Evolutionary conservation across 2,329 filamentous ascomycete genomes (phyloP), one percentile per base, ranked within the genome.

Genomic region (Pseudopithomyces maydicus): DNA sequence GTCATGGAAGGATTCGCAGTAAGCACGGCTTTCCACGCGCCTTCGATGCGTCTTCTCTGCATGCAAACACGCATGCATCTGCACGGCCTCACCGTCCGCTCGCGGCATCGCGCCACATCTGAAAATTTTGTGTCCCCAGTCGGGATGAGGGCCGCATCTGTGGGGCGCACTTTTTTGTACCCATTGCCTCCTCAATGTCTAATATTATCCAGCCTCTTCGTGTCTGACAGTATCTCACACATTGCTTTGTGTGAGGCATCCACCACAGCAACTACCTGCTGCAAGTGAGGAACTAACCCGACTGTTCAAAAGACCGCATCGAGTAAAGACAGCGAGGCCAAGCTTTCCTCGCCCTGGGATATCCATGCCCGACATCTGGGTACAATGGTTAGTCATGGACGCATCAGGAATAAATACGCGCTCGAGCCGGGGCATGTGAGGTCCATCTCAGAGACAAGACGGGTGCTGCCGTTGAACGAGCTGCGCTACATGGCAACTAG

Each of bases 1-100:
- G 11, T 19, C n/a, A 38, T 12, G 17, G 11, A 19, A 29, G 8
- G 3, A 43, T 8, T 29, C 44, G 43, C 49, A 17, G 44, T 29
- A 26, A 26, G 49, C 32, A 39, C 44, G 12, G 35, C 35, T n/a
- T 52, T 52, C 49, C 17, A 52, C 32, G 39, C 39, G 49, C 32
- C 49, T 52, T 43, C 49, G 26, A 20, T 52, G 49, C 50, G 32
- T 14, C 39, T 44, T 44, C 41, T 12, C 50, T 52, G 15, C 50
- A 45, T 22, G 32, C 45, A 12, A n/a, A 29, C 26, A 29, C 15
- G 20, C 22, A 50, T 41, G 38, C 38, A 29, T 23, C 29, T 12
- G n/a, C 38, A 32, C 14, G 33, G 38, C 48, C 48, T 42, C 47
- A 14, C 22, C 2, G 41, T 43, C 29, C 33, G 14, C 41, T 52